These are phyloP conservation scores for Leccinum insolens DNA, from an alignment of 1,284 basidiomycete genomes.

Conservation along the genomic window DNA sequence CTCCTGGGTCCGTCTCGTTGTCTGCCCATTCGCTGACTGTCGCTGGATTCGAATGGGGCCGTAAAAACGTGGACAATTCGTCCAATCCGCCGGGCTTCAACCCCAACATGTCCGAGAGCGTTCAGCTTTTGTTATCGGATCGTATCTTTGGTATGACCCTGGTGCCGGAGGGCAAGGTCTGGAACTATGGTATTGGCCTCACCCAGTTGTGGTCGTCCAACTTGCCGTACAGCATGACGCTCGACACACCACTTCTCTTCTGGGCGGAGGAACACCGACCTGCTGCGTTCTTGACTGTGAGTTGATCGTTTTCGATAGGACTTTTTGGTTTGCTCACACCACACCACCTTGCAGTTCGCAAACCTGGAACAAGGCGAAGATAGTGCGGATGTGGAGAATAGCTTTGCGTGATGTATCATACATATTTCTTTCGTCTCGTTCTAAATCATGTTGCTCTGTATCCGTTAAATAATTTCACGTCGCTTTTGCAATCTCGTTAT, in stretches of 20 bases:
- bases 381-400: slow-evolving; percentile 90
- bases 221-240: slow-evolving; percentile 82
- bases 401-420: slow-evolving; percentile 58
- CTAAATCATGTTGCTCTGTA: slow-evolving; percentile 1
- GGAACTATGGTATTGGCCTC: slow-evolving; percentile 93
- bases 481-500: slow-evolving; percentile 5
- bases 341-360: slow-evolving; percentile 60
- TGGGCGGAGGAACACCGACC: slow-evolving; percentile 97
- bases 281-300: slow-evolving; percentile 84
- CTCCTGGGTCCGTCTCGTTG: too few relatives aligned
- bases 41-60: too few relatives aligned
- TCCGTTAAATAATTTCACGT: slow-evolving; percentile 1
- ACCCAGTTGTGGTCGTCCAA: slow-evolving; percentile 90
- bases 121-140: slow-evolving; percentile 94
- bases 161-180: slow-evolving; percentile 88
- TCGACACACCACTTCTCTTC: slow-evolving; percentile 92
- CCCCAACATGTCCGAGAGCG: slow-evolving; percentile 96
- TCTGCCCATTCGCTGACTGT: too few relatives aligned
- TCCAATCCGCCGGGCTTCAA: slow-evolving; percentile 91
- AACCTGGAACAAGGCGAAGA: slow-evolving; percentile 85
- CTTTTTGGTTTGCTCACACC: slow-evolving; percentile 5
- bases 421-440: not conserved
- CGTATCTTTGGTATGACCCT: slow-evolving; percentile 91
- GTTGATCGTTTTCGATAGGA: slow-evolving; percentile 31
- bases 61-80: slow-evolving; percentile 58